These are phyloP conservation scores for Penicillium griseofulvum DNA, from an alignment of 2,329 filamentous ascomycete species.

Conservation along the genomic window DNA sequence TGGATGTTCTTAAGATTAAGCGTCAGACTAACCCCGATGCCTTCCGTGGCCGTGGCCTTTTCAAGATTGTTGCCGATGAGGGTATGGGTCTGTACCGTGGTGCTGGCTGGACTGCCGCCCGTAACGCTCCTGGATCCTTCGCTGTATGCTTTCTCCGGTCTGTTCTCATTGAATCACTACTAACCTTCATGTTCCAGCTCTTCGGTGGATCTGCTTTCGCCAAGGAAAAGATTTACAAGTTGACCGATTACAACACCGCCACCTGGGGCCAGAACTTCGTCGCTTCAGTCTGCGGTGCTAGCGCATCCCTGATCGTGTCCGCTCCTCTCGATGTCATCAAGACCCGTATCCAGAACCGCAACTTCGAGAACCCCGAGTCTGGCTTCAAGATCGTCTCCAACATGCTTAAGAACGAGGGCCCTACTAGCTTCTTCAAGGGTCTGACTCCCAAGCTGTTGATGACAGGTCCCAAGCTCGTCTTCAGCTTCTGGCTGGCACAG, in stretches of 20 bases:
- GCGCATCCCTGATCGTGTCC: constrained; percentile 92
- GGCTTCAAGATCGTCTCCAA: constrained; percentile 88
- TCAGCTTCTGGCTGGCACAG: constrained; percentile 99
- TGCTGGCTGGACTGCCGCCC: constrained; percentile 95
- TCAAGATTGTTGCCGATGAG: constrained; percentile 88
- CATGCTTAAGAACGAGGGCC: constrained; percentile 89
- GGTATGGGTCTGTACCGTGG: constrained; percentile 94
- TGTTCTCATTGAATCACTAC: background rate
- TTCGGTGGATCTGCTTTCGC: constrained; percentile 97
- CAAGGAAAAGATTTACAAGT: constrained; percentile 90
- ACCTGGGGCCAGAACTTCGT: constrained; percentile 96
- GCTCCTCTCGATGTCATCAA: constrained; percentile 97
- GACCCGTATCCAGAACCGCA: constrained; percentile 95
- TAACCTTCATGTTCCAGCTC: constrained; percentile 56
- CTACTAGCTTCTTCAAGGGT: constrained; percentile 93
- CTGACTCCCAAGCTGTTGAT: constrained; percentile 95
- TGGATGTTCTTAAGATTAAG: constrained; percentile 99
- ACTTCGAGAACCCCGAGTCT: constrained; percentile 96
- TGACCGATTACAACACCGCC: constrained; percentile 93
- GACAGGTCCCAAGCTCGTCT: constrained; percentile 98
- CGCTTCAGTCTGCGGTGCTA: constrained; percentile 91
- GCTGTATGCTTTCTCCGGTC: constrained; percentile 62
- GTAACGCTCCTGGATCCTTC: constrained; percentile 95
- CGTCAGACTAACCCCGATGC: constrained; percentile 98
- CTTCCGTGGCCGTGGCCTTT: constrained; percentile 87